Evolutionary conservation across 2,329 filamentous ascomycete genomes (phyloP).

Genomic region (Apiospora arundinis): DNA sequence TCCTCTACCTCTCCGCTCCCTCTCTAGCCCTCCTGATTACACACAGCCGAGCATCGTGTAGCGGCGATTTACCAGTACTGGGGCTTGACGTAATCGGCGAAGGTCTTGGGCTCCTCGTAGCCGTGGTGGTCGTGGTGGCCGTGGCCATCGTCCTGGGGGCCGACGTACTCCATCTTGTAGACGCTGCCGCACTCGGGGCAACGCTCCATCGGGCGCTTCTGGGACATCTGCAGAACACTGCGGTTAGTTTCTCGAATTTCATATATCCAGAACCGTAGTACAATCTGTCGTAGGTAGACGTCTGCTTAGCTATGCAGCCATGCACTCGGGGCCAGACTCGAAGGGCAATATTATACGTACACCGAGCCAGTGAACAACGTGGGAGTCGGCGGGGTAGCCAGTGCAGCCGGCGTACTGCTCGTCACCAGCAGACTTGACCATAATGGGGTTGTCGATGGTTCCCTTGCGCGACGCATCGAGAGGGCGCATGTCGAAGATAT

Average conservation of each 20-base stretch:
- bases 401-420: conserved; percentile 99
- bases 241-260: not conserved
- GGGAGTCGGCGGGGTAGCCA: conserved; percentile 89
- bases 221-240: conserved; percentile 67
- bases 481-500: conserved; percentile 98
- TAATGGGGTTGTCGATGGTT: conserved; percentile 90
- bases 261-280: conserved; percentile 20
- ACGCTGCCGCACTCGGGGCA: conserved; percentile 96
- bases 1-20: not conserved
- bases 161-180: conserved; percentile 98
- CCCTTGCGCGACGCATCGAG: conserved; percentile 89
- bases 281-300: conserved; percentile 16
- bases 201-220: conserved; percentile 89
- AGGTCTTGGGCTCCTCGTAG: conserved; percentile 89
- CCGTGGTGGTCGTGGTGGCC: conserved; percentile 63
- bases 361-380: conserved; percentile 88
- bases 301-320: not conserved
- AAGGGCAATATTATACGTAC: conserved; percentile 58
- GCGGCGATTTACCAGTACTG: conserved; percentile 73
- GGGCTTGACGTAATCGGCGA: conserved; percentile 94
- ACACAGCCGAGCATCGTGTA: not conserved
- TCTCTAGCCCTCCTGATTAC: conserved; percentile 14
- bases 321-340: not conserved
- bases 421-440: conserved; percentile 88
- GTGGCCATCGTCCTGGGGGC: conserved; percentile 77